Base-by-base conservation (phyloP, 2,329 filamentous ascomycete genomes). In the Beauveria asiatica region DNA sequence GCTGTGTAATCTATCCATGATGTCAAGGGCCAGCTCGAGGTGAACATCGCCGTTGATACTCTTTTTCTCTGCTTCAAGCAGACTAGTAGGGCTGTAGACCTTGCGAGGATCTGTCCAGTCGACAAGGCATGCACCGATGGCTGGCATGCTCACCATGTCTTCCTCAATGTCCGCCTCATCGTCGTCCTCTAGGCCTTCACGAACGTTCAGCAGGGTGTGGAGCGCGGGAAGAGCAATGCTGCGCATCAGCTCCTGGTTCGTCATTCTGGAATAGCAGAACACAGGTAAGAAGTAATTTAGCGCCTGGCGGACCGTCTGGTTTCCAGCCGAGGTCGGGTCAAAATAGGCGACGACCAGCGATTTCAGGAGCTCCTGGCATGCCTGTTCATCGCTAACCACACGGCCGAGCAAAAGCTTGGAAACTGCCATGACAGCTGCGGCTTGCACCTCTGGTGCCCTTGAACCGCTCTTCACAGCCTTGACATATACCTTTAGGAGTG, bases 81-180 rank as follows among this genome's bases (percentile, higher is more conserved):
- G 68, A 1, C 75, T 66, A 5, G 74, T 77, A 64, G 76, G 80
- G 44, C 72, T 81, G 74, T 75, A 89, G 75, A 76, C 90, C 72
- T 95, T 92, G 54, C 93, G 81, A 42, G 92, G 92, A 71, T 97
- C 93, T 0, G 93, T 97, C 94, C 93, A 97, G 71, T 97, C 93
- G 0, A 92, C 84, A 8, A 97, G 76, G 68, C 92, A 93, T 3
- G 89, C 85, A 1, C 90, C 91, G 61, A 96, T 89, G 3, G 86
- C 83, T 48, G 84, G 82, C 64, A 95, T 82, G 66, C 87, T 85
- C 9, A 93, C 89, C 85, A 95, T 92, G 64, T 85, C 87, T 61
- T 89, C 88, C 42, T 83, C 83, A 11, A 89, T 84, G 55, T 91
- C 89, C 19, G 86, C 85, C 53, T 90, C 87, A 37, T 89, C 88